A percentile compares a stretch with the other conserved stretches of the same genome.
These are phyloP conservation scores for Tricholoma furcatifolium DNA, from an alignment of 768 basidiomycete species.

Conservation along the genomic window DNA sequence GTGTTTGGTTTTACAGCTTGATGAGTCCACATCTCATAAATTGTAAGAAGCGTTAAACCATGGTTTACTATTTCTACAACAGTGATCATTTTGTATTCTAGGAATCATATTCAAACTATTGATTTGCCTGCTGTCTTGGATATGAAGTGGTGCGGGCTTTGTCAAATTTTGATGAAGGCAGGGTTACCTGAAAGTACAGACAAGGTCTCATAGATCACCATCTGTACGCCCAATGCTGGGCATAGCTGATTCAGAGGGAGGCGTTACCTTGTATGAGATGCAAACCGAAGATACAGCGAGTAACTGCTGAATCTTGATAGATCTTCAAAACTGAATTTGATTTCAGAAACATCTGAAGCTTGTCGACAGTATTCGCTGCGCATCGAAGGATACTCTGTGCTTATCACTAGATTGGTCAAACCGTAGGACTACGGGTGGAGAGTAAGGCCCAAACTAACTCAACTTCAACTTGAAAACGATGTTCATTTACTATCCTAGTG, in stretches of 20 bases:
- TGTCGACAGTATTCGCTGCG: slow-evolving; percentile 45
- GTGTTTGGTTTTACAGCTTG: slow-evolving; percentile 65
- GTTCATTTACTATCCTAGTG: slow-evolving; percentile 30
- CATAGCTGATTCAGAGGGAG: slow-evolving; percentile 85
- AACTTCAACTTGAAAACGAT: neutral
- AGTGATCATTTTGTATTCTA: slow-evolving; percentile 23
- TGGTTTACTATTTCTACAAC: neutral
- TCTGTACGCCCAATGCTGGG: slow-evolving; percentile 52
- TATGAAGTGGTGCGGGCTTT: slow-evolving; percentile 81
- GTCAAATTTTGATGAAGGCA: neutral
- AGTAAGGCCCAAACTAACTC: slow-evolving; percentile 31
- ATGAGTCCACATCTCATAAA: slow-evolving; percentile 21
- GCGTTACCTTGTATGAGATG: slow-evolving; percentile 64
- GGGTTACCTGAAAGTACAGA: neutral
- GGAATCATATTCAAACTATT: slow-evolving; percentile 64
- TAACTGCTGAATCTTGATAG: neutral
- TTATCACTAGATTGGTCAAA: slow-evolving; percentile 95
- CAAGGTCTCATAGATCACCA: slow-evolving; percentile 58
- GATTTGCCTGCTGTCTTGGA: slow-evolving; percentile 83
- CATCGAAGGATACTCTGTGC: slow-evolving; percentile 63
- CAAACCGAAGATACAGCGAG: slow-evolving; percentile 30
- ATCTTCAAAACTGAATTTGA: slow-evolving; percentile 1
- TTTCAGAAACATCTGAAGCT: slow-evolving; percentile 38
- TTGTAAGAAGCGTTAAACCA: slow-evolving; percentile 33
- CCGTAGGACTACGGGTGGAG: slow-evolving; percentile 46